Percentiles rank a stretch among this genome's conserved stretches.
These are phyloP conservation scores for Candida taoyuanica DNA, from an alignment of 805 yeast species.

Conservation along the genomic window DNA sequence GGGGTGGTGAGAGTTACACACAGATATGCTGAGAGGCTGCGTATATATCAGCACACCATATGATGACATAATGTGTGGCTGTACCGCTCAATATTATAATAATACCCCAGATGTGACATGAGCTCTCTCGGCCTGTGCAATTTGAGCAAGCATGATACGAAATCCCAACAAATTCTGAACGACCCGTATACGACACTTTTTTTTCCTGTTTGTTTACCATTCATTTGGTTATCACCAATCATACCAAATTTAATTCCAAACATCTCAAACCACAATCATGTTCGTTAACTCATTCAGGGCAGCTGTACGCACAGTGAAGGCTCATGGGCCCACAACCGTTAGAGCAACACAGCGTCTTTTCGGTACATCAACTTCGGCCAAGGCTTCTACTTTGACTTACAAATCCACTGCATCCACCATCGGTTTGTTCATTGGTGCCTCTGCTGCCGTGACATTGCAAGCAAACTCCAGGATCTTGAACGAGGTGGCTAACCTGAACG, in stretches of 20 bases:
- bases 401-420: constrained; percentile 8
- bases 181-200: neutral
- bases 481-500: constrained; percentile 24
- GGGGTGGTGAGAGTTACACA: too few species aligned
- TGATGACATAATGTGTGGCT: constrained; percentile 7
- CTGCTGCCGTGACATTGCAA: constrained; percentile 16
- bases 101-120: neutral
- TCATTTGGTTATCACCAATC: too few species aligned
- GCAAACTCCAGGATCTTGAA: constrained; percentile 24
- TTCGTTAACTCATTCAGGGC: constrained; percentile 16
- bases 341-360: constrained; percentile 8
- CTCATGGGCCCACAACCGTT: constrained; percentile 6
- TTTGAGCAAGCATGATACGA: neutral
- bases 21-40: too few species aligned
- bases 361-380: constrained; percentile 1
- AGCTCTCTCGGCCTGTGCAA: too few species aligned
- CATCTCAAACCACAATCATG: constrained; percentile 10
- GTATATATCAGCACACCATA: too few species aligned
- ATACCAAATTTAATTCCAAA: too few species aligned
- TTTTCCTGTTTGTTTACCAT: neutral
- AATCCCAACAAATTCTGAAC: neutral
- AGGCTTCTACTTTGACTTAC: constrained; percentile 1
- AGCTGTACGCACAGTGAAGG: constrained; percentile 14
- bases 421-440: constrained; percentile 25
- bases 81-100: too few species aligned